These are phyloP conservation scores for Poronia punctata DNA, from an alignment of 495 filamentous ascomycete genomes.

Conservation along the genomic window DNA sequence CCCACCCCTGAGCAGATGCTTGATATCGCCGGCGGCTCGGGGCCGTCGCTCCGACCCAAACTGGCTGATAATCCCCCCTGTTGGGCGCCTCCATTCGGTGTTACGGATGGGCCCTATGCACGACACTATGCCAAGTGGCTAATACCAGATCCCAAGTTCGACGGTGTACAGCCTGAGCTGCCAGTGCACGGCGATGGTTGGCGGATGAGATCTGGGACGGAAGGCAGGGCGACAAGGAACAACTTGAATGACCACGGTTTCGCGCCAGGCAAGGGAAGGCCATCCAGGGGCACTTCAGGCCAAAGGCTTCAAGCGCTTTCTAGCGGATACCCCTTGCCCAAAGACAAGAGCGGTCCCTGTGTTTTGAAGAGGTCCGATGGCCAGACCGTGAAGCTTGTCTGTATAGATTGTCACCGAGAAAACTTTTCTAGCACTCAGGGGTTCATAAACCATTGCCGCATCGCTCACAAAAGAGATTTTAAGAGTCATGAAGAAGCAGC, in stretches of 20 bases:
- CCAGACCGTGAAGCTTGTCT: constrained; percentile 68
- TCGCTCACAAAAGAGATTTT: constrained; percentile 84
- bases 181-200: constrained; percentile 24
- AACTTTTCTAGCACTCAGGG: constrained; percentile 94
- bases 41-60: constrained; percentile 52
- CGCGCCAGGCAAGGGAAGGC: constrained; percentile 50
- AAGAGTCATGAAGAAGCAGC: constrained; percentile 93
- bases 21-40: constrained; percentile 63
- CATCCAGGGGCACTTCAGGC: constrained; percentile 49
- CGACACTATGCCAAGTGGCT: constrained; percentile 94
- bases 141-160: constrained; percentile 80
- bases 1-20: constrained; percentile 54
- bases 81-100: constrained; percentile 75
- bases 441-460: constrained; percentile 97
- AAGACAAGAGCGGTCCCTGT: constrained; percentile 54
- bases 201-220: constrained; percentile 41
- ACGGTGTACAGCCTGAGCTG: constrained; percentile 49
- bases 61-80: constrained; percentile 54
- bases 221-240: constrained; percentile 68
- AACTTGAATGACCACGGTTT: constrained; percentile 53
- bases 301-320: constrained; percentile 66
- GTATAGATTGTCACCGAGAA: constrained; percentile 77
- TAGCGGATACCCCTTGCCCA: constrained; percentile 60
- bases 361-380: constrained; percentile 48
- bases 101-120: constrained; percentile 84